These are phyloP conservation scores for Russula dissimulans DNA, from an alignment of 768 basidiomycete species.

Conservation along the genomic window DNA sequence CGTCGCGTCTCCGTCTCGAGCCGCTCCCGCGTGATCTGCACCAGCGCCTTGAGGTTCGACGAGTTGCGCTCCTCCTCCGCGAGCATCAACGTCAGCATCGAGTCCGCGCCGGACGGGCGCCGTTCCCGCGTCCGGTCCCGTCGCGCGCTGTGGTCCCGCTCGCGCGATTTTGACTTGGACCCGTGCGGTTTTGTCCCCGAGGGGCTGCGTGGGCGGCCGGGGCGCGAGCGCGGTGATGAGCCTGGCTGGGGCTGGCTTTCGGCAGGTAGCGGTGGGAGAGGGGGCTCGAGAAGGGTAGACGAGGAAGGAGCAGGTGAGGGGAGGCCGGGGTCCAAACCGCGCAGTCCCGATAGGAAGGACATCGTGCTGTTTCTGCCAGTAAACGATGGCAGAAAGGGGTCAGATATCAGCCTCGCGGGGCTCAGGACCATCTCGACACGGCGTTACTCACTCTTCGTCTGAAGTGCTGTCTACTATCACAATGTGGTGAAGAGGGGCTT, in stretches of 20 bases:
- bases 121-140: constrained; percentile 6
- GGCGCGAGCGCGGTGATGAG: neutral
- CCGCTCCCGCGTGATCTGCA: constrained; percentile 17
- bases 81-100: constrained; percentile 20
- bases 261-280: neutral
- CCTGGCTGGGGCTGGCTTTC: neutral
- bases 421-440: neutral
- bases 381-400: neutral
- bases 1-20: constrained; percentile 16
- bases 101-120: constrained; percentile 8
- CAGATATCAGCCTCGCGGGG: neutral
- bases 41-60: constrained; percentile 17
- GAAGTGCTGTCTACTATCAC: constrained; percentile 17
- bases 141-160: constrained; percentile 1
- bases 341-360: constrained; percentile 10
- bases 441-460: constrained; percentile 15
- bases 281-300: constrained; percentile 3
- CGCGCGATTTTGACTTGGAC: constrained; percentile 14
- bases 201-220: constrained; percentile 7
- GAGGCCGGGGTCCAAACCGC: neutral
- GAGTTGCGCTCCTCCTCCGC: constrained; percentile 20
- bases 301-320: neutral
- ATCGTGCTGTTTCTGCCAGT: constrained; percentile 6
- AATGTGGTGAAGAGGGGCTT: constrained; percentile 3
- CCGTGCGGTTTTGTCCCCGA: constrained; percentile 6